Percentiles rank a stretch among this genome's conserved stretches.
Evolutionary conservation across 768 basidiomycete species (phyloP).

Genomic region (Suillus spraguei): DNA sequence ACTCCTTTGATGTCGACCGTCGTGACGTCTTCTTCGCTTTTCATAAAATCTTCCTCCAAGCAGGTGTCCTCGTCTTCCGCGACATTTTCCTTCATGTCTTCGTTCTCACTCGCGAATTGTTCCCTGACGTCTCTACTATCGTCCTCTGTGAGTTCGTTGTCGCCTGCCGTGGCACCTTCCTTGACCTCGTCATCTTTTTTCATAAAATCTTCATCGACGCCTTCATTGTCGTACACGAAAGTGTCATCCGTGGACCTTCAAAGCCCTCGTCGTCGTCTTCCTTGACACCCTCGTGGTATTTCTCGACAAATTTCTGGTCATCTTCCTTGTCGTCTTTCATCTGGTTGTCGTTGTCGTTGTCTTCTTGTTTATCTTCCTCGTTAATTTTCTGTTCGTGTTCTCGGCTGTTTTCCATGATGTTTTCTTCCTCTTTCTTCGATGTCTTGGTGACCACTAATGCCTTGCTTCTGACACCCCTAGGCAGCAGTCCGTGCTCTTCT

Average conservation of each 20-base stretch:
- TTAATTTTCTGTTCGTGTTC: not conserved
- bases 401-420: too few relatives aligned
- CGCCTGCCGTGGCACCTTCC: not conserved
- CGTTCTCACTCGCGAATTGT: not conserved
- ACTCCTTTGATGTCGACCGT: not conserved
- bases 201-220: not conserved
- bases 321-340: not conserved
- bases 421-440: not conserved
- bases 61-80: not conserved
- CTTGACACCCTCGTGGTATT: not conserved
- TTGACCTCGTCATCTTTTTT: not conserved
- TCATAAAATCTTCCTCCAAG: not conserved
- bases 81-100: not conserved
- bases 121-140: not conserved
- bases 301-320: not conserved
- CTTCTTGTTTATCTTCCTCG: not conserved
- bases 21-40: not conserved
- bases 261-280: not conserved
- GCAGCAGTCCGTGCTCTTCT: not conserved
- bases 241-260: not conserved
- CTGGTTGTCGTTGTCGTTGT: not conserved
- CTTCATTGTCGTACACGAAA: not conserved
- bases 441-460: not conserved
- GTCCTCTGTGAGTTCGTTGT: not conserved
- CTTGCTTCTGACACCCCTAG: not conserved